These are phyloP conservation scores for Guyanaporus albipodus DNA, from an alignment of 768 basidiomycete species.

Conservation along the genomic window DNA sequence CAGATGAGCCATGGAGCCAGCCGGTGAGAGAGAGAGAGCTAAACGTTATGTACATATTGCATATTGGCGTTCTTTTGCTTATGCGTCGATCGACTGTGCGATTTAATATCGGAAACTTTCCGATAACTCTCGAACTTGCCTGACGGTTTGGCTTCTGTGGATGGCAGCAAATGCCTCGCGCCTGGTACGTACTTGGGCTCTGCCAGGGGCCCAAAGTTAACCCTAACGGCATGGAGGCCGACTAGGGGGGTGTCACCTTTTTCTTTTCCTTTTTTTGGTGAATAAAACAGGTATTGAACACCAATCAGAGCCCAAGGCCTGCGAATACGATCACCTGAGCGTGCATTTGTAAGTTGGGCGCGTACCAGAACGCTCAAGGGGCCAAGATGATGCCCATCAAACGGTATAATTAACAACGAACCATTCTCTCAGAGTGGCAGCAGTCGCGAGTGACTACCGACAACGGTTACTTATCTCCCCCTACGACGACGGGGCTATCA, in stretches of 20 bases:
- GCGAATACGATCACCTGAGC: constrained; percentile 3
- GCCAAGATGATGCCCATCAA: too few species aligned
- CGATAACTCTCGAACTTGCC: constrained; percentile 6
- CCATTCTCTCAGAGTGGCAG: constrained; percentile 8
- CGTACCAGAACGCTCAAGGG: constrained; percentile 3
- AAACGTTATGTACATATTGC: constrained; percentile 1
- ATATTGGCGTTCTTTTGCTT: background rate
- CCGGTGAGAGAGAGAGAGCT: constrained; percentile 21
- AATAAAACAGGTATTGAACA: background rate
- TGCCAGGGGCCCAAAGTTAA: constrained; percentile 3
- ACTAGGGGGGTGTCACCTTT: constrained; percentile 1
- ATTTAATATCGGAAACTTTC: constrained; percentile 21
- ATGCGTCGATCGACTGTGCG: constrained; percentile 25
- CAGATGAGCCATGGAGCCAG: constrained; percentile 16
- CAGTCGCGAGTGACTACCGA: background rate
- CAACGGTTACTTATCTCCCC: background rate
- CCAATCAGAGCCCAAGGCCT: constrained; percentile 10
- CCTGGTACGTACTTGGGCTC: constrained; percentile 13
- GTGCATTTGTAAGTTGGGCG: too few species aligned
- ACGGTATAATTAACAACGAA: constrained; percentile 11
- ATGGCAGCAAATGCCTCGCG: constrained; percentile 1
- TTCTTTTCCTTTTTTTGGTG: too few species aligned
- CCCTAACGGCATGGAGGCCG: constrained; percentile 2
- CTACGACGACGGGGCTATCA: too few species aligned
- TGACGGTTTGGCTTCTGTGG: constrained; percentile 12